Evolutionary conservation across 192 early-diverging fungal genomes (phyloP), one percentile per base, ranked within the genome.

Genomic region (Backusella circina): DNA sequence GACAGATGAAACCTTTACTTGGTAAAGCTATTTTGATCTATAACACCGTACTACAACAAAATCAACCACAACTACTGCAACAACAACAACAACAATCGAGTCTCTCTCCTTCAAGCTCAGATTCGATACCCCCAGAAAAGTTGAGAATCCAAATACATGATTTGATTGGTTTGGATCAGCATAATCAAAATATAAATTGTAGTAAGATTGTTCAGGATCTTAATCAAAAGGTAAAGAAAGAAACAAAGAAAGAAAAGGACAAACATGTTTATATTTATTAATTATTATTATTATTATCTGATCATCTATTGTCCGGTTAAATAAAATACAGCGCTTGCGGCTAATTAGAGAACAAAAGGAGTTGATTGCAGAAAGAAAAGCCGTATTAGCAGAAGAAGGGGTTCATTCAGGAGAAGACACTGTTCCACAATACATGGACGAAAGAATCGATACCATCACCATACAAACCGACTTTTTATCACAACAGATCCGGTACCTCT

Each of bases 381-480:
- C 65, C 3, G 67, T 75, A 1, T 18, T 79, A 23, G 65, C 33
- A 35, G 74, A 72, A 10, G 32, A 38, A 23, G 36, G 18, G 33
- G 36, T 36, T 33, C 18, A 10, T 23, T 30, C 69, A 4, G 44
- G 71, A 67, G 44, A 66, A 23, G 71, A 72, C 12, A 32, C 21
- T 5, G 21, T 7, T n/a, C 76, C 70, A 18, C 74, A 75, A 47
- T 79, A 79, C 30, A 79, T 79, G 78, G 78, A 79, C 37, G 78
- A 75, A 31, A 61, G 78, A 28, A 71, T 79, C 15, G 74, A 79
- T 21, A 50, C 37, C 15, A 76, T 76, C n/a, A 76, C 75, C 5
- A 16, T 65, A 12, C 50, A 76, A 65, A 37, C 61, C 1, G 75
- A 76, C 57, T 65, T 57, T 28, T n/a, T 76, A 41, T 35, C 32